Evolutionary conservation across 176 grass and related monocot species (phyloP).

Genomic region (Oryza australiensis): DNA sequence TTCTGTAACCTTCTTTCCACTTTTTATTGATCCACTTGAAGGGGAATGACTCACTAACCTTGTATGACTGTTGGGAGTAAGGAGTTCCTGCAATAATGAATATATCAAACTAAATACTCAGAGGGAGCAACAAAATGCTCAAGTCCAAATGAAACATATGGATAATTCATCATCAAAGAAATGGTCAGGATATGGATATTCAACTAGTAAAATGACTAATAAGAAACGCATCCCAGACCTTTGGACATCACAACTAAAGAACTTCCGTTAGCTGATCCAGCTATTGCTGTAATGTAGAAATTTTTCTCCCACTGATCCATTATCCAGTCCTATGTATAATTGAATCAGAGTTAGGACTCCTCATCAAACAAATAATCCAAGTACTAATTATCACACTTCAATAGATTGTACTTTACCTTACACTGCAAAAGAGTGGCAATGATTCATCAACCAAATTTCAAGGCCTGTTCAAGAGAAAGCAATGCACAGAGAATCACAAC

Average conservation of each 20-base stretch:
- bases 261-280: conserved; percentile 84
- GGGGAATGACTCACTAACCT: conserved; percentile 95
- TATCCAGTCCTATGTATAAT: conserved; percentile 84
- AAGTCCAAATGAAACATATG: conserved; percentile 7
- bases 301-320: conserved; percentile 99
- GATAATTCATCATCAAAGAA: neutral
- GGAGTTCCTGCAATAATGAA: conserved; percentile 62
- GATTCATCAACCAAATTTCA: neutral
- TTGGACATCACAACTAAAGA: conserved; percentile 98
- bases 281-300: conserved; percentile 87
- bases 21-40: conserved; percentile 99
- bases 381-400: conserved; percentile 14
- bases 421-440: conserved; percentile 15
- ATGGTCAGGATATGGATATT: neutral
- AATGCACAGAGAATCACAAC: neutral
- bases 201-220: neutral
- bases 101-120: conserved; percentile 16
- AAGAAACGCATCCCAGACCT: conserved; percentile 40
- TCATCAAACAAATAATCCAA: neutral
- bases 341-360: conserved; percentile 27
- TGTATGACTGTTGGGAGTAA: conserved; percentile 92
- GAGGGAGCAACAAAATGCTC: neutral
- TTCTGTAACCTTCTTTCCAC: conserved; percentile 98
- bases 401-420: conserved; percentile 63
- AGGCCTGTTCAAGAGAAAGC: conserved; percentile 6